phyloP scores from a whole-genome alignment of 192 early-diverging fungal species.

The Backusella westeae region DNA sequence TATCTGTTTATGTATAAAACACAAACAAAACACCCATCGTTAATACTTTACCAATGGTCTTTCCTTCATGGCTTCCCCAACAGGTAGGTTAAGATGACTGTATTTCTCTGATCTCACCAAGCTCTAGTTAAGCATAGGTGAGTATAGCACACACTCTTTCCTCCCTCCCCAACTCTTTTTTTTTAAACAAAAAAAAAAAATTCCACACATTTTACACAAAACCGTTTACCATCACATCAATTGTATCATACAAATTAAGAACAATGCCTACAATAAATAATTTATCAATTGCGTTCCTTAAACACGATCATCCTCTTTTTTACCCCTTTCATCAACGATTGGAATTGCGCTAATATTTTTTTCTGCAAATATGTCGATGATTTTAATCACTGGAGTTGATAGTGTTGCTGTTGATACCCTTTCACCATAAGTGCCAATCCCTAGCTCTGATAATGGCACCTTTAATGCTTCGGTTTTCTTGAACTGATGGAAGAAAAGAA shows the following conservation, averaged over 20 bases:
- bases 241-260: slow-evolving; percentile 93
- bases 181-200: background rate
- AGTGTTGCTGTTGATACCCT: slow-evolving; percentile 77
- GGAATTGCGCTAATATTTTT: slow-evolving; percentile 88
- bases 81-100: slow-evolving; percentile 77
- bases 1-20: background rate
- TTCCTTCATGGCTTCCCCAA: slow-evolving; percentile 76
- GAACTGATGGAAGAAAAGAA: slow-evolving; percentile 12
- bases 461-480: slow-evolving; percentile 24
- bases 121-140: slow-evolving; percentile 34
- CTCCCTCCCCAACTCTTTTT: no score
- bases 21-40: background rate
- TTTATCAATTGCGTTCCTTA: background rate
- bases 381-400: slow-evolving; percentile 77
- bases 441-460: slow-evolving; percentile 28
- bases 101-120: slow-evolving; percentile 69
- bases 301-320: background rate
- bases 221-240: slow-evolving; percentile 81
- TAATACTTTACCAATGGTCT: slow-evolving; percentile 61
- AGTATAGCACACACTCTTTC: background rate
- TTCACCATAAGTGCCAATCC: slow-evolving; percentile 79
- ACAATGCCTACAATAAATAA: slow-evolving; percentile 47
- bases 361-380: slow-evolving; percentile 88
- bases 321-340: slow-evolving; percentile 79
- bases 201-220: background rate